Evolutionary conservation across 352 stramenopile species (phyloP), one percentile per base, ranked within the genome.

Genomic region (Phytopythium montanum): DNA sequence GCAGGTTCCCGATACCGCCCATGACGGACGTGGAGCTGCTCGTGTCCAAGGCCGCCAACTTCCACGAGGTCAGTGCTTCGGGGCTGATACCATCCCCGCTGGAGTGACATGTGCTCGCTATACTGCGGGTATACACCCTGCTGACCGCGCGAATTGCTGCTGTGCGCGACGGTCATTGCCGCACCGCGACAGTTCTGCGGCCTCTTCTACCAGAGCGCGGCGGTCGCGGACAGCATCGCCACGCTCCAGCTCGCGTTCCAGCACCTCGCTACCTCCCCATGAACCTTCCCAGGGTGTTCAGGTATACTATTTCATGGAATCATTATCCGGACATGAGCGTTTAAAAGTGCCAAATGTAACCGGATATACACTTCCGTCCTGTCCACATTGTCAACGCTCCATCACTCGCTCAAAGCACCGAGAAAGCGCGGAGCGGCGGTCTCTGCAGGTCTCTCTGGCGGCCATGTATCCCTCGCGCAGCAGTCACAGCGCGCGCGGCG

Each of bases 21-120:
- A 80, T 87, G 39, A 42, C 39, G 12, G 76, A 84, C 38, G 66
- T 84, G 25, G 76, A 89, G 61, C 63, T 69, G 48, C 68, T 86
- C 45, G 71, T 73, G 18, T 71, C 73, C 55, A 85, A 81, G 60
- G 78, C 76, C 62, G 54, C 60, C n/a, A 79, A 29, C 49, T 87
- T 86, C 69, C 77, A 70, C 58, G 76, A 89, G 75, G 79, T 86
- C 45, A 33, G 45, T 52, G 45, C 25, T 4, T 2, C 23, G 44
- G 12, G 44, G 44, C 21, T 50, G 44, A 50, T 50, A 33, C 44
- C 13, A 12, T 29, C 2, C 21, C 21, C 42, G 25, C 3, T 49
- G 4, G 4, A 50, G 44, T 50, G 44, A 50, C 44, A 50, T 50
- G 13, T 5, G 0, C 12, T 9, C 10, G 23, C 10, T 12, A 19